Base-by-base conservation (phyloP, 208 protist genomes). In the Wallacemonas sp. region DNA sequence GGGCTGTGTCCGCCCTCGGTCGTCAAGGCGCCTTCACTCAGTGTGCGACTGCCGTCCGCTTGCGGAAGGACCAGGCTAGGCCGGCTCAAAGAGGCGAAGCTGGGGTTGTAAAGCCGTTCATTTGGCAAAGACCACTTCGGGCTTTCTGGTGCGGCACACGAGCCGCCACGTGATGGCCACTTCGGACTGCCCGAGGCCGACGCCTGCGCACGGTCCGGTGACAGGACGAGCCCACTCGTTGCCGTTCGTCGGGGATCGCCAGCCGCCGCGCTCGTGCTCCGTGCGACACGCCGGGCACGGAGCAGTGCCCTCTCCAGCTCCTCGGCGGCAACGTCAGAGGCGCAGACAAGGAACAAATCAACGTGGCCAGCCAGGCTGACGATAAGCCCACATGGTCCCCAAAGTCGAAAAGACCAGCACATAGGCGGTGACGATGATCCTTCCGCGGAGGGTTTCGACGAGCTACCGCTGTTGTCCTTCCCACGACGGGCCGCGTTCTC, bases 331-430 rank as follows among this genome's bases (percentile, higher is more conserved):
- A 48, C 41, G 0, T 30, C 59, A 13, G 61, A 63, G 0, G 66
- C 38, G 52, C 78, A 79, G 15, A 69, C 77, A 6, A 83, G 57
- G 42, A 71, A 83, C 4, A 83, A 55, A 13, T 48, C 36, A 4
- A 57, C 55, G 1, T 73, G 68, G 1, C 77, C 68, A 8, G 42
- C 44, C 3, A 83, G 61, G 13, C 54, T 63, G 15, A 83, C 59
- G 2, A 73, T 48, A 26, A 83, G 27, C 19, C 77, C 77, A 0
- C 78, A 68, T 10, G 77, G 72, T 0, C 77, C 77, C 71, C 72
- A 83, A 52, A 83, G 60, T 15, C 68, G 68, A 46, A 75, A 82
- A 17, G 52, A 52, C 76, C 76, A 82, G 26, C 58, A 46, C 33
- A 9, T 54, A 26, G 33, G 46, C 27, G 42, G 17, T 24, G 44